Conservation (phyloP, 108 stramenopile species). For the Craspedostauros australis region DNA sequence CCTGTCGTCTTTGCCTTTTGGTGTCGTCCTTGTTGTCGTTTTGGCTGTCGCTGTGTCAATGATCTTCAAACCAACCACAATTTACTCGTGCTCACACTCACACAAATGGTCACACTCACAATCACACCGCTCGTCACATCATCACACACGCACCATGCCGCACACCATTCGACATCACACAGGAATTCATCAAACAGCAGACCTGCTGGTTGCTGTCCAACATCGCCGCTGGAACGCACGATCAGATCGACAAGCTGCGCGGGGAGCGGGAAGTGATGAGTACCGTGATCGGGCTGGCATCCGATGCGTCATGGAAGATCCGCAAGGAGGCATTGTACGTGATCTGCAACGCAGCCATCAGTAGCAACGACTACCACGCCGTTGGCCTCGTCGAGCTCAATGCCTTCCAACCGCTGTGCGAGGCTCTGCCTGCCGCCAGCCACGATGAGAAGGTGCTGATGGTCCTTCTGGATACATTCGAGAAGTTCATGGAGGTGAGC, state of each 20-base stretch:
- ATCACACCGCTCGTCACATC: too few species aligned
- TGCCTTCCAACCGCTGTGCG: constrained; percentile 64
- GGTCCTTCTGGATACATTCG: constrained; percentile 70
- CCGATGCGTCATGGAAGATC: constrained; percentile 66
- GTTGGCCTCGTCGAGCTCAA: constrained; percentile 53
- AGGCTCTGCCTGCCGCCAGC: constrained; percentile 32
- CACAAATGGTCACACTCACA: too few species aligned
- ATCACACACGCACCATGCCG: too few species aligned
- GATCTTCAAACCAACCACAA: too few species aligned
- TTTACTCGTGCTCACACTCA: too few species aligned
- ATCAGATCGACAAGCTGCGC: constrained; percentile 58
- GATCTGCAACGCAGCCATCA: constrained; percentile 71
- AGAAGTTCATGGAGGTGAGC: constrained; percentile 50
- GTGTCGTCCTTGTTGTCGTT: background rate
- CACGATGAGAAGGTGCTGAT: constrained; percentile 51
- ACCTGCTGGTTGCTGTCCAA: constrained; percentile 89
- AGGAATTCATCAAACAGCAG: constrained; percentile 81
- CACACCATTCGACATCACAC: too few species aligned
- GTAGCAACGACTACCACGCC: constrained; percentile 46
- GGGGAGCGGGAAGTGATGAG: constrained; percentile 28
- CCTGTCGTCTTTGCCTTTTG: too few species aligned
- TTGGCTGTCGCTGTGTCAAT: background rate
- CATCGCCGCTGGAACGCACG: constrained; percentile 84
- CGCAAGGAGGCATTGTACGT: constrained; percentile 89
- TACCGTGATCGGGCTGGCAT: constrained; percentile 42